phyloP scores from a whole-genome alignment of 139 green algal species.

The Spirogloea muscicola region DNA sequence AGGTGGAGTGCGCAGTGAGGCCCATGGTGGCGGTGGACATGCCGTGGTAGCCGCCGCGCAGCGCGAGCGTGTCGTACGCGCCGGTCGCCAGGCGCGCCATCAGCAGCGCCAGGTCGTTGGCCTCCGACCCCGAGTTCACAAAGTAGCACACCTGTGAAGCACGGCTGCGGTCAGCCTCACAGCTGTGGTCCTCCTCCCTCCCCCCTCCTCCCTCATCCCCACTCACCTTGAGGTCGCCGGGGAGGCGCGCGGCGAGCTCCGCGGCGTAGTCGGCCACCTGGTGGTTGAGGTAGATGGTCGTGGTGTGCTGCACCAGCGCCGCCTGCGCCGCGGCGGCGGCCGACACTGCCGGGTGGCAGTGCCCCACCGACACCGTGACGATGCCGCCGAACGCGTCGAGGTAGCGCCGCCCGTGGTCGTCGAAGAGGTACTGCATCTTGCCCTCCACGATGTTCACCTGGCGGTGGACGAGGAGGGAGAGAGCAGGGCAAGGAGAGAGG shows the following conservation, averaged over 20 bases:
- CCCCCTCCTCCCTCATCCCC: not conserved
- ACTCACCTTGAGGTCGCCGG: slow-evolving; percentile 62
- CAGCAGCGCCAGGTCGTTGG: slow-evolving; percentile 82
- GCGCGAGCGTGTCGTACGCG: slow-evolving; percentile 82
- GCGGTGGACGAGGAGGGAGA: not conserved
- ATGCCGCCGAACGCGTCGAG: slow-evolving; percentile 96
- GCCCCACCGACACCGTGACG: slow-evolving; percentile 89
- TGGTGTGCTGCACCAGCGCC: slow-evolving; percentile 73
- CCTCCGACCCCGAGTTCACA: slow-evolving; percentile 79
- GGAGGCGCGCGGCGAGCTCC: slow-evolving; percentile 73
- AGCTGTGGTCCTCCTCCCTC: not conserved
- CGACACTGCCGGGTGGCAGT: slow-evolving; percentile 73
- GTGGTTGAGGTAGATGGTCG: slow-evolving; percentile 82
- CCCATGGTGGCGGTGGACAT: slow-evolving; percentile 82
- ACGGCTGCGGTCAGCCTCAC: too few species aligned
- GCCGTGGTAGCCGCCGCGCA: slow-evolving; percentile 94
- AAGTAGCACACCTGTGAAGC: slow-evolving; percentile 74
- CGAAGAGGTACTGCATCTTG: slow-evolving; percentile 96
- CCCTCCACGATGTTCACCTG: slow-evolving; percentile 89
- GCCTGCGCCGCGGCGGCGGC: slow-evolving; percentile 62
- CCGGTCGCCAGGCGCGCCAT: slow-evolving; percentile 71
- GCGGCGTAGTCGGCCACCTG: slow-evolving; percentile 74
- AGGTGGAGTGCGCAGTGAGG: slow-evolving; percentile 79
- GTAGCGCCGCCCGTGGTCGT: slow-evolving; percentile 84
- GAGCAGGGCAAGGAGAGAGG: not conserved